Evolutionary conservation across 2,329 filamentous ascomycete species (phyloP).

Genomic region (Blumeria graminis): DNA sequence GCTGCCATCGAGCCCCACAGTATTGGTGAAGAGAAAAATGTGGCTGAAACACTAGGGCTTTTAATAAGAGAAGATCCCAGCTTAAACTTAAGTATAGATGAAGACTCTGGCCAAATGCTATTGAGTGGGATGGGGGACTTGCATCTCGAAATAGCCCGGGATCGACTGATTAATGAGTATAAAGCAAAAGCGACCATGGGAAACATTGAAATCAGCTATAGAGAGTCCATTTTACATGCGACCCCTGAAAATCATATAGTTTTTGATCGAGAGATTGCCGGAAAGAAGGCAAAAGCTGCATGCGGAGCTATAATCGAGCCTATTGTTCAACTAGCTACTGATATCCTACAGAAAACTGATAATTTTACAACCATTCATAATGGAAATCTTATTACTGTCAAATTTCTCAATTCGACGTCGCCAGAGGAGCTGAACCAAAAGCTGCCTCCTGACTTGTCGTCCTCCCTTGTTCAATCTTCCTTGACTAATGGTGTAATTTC

Average conservation of each 20-base stretch:
- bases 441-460: conserved; percentile 27
- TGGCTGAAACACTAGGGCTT: conserved; percentile 52
- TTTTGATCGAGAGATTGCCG: conserved; percentile 60
- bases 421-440: conserved; percentile 17
- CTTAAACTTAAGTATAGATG: conserved; percentile 58
- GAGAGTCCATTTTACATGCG: conserved; percentile 46
- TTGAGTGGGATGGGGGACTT: conserved; percentile 92
- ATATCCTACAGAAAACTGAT: conserved; percentile 4
- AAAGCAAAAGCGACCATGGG: conserved; percentile 71
- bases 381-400: conserved; percentile 43
- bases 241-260: conserved; percentile 32
- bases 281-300: conserved; percentile 53
- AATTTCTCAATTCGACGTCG: conserved; percentile 17
- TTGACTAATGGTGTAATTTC: conserved; percentile 63
- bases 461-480: conserved; percentile 23
- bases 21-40: conserved; percentile 52
- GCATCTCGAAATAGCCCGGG: conserved; percentile 77
- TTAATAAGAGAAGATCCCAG: conserved; percentile 83
- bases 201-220: conserved; percentile 83
- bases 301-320: conserved; percentile 48
- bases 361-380: conserved; percentile 29
- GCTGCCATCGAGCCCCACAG: conserved; percentile 72
- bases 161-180: conserved; percentile 70
- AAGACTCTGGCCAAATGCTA: conserved; percentile 81
- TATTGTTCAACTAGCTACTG: conserved; percentile 20